Conservation (phyloP, 1,284 basidiomycete species). For the Ustilago xerochloae region DNA sequence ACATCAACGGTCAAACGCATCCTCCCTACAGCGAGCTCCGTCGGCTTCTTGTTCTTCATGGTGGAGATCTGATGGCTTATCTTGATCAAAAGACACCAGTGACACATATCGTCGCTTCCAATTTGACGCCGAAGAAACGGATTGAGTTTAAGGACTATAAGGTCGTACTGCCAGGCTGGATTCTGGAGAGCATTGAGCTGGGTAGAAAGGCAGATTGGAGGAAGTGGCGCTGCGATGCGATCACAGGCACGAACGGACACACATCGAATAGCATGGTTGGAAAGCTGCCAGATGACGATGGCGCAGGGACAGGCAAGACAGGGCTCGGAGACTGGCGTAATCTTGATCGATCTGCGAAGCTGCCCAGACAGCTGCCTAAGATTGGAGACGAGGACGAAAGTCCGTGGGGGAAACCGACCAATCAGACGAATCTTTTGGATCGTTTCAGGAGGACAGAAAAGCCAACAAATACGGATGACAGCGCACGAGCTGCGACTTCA, state of each 20-base stretch:
- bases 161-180: conserved; percentile 87
- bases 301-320: neutral
- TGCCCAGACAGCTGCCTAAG: conserved; percentile 27
- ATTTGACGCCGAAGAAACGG: conserved; percentile 87
- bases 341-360: conserved; percentile 21
- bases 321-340: conserved; percentile 34
- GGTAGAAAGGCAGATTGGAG: conserved; percentile 81
- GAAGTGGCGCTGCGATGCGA: conserved; percentile 53
- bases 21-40: conserved; percentile 88
- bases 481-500: neutral
- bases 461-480: no score
- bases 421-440: conserved; percentile 41
- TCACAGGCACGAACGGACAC: conserved; percentile 35
- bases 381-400: conserved; percentile 41
- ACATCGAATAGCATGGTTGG: conserved; percentile 37
- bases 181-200: conserved; percentile 78
- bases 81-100: conserved; percentile 76
- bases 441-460: conserved; percentile 19
- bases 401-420: conserved; percentile 45
- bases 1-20: conserved; percentile 88
- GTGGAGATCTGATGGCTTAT: conserved; percentile 85
- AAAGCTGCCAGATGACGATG: neutral
- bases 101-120: conserved; percentile 89
- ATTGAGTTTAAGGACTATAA: conserved; percentile 88
- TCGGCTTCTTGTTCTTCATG: conserved; percentile 82